Evolutionary conservation across 2,329 filamentous ascomycete genomes (phyloP), one percentile per base, ranked within the genome.

Genomic region (Phialemonium atrogriseum): DNA sequence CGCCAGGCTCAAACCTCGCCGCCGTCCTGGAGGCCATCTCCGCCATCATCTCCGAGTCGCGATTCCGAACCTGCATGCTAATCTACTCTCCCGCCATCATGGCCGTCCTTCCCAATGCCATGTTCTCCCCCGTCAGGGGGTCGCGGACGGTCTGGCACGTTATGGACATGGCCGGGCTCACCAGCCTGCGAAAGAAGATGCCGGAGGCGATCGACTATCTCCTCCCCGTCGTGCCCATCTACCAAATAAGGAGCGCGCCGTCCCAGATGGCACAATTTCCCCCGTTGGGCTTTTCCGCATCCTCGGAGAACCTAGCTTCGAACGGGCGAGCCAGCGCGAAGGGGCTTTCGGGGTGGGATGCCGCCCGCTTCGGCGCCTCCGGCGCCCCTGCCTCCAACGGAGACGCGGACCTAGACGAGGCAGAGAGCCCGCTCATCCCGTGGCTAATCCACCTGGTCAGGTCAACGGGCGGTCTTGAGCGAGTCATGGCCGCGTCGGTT

Each of bases 11-110:
- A 16, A 73, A 71, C 37, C 58, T 94, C 23, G 69, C 77, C 2
- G 75, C 77, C 8, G 72, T 94, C 12, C 60, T 96, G 6, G 80
- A 86, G 39, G 84, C 88, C 0, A 73, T 94, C 30, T 71, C 78
- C 13, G 71, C 78, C 27, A 81, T 95, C 28, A 73, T 94, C 30
- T 73, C 78, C 38, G 76, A 84, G 46, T 95, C 89, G 1, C 80
- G 79, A 43, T 84, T 80, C 54, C 75, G 86, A 33, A 79, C 84
- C 8, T 80, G 80, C 41, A 73, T 84, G 45, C 69, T 84, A 29
- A 58, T 81, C 25, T 79, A 73, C 37, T 80, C 81, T 1, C 80
- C 80, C 2, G 70, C 76, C 1, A 74, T 87, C 24, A 59, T 84
- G 34, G 73, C 79, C 13, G 71, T 84, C 9, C 83, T 86, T 38